These are phyloP conservation scores for Floccularia luteovirens DNA, from an alignment of 768 basidiomycete genomes.

Conservation along the genomic window DNA sequence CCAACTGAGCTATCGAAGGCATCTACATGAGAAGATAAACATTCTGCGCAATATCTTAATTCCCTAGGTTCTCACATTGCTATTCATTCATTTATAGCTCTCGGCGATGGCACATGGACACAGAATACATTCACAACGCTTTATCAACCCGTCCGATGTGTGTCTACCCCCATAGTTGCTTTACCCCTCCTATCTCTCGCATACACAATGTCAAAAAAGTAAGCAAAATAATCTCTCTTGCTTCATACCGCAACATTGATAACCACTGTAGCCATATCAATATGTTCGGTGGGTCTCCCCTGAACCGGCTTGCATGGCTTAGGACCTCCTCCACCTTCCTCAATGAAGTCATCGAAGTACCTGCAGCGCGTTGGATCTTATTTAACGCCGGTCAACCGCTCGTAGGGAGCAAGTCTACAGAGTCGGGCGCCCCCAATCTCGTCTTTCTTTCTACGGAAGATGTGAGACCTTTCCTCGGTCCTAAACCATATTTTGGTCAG, in stretches of 20 bases:
- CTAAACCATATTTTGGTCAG: slow-evolving; percentile 67
- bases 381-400: slow-evolving; percentile 73
- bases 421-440: slow-evolving; percentile 24
- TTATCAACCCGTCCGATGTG: too few relatives aligned
- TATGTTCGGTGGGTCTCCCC: slow-evolving; percentile 52
- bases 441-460: slow-evolving; percentile 54
- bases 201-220: slow-evolving; percentile 13
- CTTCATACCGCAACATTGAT: not conserved
- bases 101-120: too few relatives aligned
- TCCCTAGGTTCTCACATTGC: not conserved
- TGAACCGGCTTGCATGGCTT: slow-evolving; percentile 81
- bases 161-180: too few relatives aligned
- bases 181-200: too few relatives aligned
- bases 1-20: slow-evolving; percentile 34
- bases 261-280: slow-evolving; percentile 31
- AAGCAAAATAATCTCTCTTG: slow-evolving; percentile 3
- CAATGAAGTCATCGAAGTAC: slow-evolving; percentile 54
- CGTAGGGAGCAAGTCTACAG: slow-evolving; percentile 28
- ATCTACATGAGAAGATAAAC: not conserved
- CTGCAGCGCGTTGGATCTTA: slow-evolving; percentile 67
- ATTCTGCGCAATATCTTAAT: not conserved
- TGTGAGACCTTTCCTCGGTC: slow-evolving; percentile 58
- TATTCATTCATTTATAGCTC: not conserved
- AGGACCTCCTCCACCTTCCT: slow-evolving; percentile 69
- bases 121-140: too few relatives aligned